Conservation (phyloP, 139 green algal genomes). For the Coccomyxa sp. region DNA sequence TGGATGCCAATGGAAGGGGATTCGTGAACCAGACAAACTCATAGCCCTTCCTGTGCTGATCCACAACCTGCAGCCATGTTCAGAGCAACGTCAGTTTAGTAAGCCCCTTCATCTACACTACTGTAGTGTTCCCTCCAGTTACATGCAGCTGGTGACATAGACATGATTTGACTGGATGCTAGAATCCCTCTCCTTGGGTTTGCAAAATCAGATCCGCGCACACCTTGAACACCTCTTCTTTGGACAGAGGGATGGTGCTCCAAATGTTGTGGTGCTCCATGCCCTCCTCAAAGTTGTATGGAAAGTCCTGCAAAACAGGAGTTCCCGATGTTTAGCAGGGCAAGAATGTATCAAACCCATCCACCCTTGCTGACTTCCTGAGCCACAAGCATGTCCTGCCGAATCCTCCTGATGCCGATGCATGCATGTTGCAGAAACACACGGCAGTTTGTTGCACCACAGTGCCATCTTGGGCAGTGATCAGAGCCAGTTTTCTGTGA, state of each 20-base stretch:
- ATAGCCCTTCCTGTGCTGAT: background rate
- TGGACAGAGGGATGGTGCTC: slow-evolving; percentile 2
- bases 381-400: too few relatives aligned
- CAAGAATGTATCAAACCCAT: background rate
- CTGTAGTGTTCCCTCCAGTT: too few relatives aligned
- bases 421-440: too few relatives aligned
- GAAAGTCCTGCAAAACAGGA: slow-evolving; percentile 16
- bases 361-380: too few relatives aligned
- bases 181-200: too few relatives aligned
- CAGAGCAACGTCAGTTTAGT: too few relatives aligned
- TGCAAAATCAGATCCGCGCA: background rate
- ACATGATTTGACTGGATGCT: too few relatives aligned
- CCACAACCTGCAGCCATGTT: background rate
- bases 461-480: background rate
- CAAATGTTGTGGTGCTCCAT: slow-evolving; percentile 20
- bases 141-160: too few relatives aligned
- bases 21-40: slow-evolving; percentile 8
- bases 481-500: background rate
- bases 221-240: slow-evolving; percentile 4
- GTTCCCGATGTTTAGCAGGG: background rate
- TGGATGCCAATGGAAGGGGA: slow-evolving; percentile 2
- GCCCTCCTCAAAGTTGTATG: slow-evolving; percentile 16
- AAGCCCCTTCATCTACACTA: too few relatives aligned
- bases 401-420: too few relatives aligned
- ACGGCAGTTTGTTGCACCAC: too few relatives aligned